Evolutionary conservation across 805 yeast genomes (phyloP).

Genomic region (Saturnispora sanitii): DNA sequence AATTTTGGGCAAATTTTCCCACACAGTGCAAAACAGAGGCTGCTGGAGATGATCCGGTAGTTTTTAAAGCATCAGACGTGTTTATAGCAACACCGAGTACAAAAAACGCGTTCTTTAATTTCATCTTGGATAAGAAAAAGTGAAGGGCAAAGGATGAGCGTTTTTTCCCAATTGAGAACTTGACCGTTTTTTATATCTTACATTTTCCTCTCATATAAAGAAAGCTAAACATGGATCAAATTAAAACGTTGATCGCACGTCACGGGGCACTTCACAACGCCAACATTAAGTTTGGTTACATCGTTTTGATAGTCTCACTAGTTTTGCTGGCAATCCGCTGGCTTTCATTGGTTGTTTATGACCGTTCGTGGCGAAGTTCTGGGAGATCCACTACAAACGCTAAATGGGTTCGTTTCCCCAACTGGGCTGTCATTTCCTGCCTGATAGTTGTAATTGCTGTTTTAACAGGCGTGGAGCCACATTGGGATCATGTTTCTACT

Average conservation of each 20-base stretch:
- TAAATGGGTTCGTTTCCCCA: not conserved
- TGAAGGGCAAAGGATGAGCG: not conserved
- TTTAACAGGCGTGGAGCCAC: slow-evolving; percentile 26
- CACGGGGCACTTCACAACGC: slow-evolving; percentile 47
- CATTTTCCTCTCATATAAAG: not conserved
- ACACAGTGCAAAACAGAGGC: slow-evolving; percentile 22
- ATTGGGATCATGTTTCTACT: slow-evolving; percentile 26
- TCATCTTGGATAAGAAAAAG: not conserved
- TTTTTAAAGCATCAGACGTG: not conserved
- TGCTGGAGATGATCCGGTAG: slow-evolving; percentile 12
- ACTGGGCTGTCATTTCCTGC: slow-evolving; percentile 1
- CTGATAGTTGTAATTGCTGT: not conserved
- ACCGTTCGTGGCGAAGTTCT: slow-evolving; percentile 29
- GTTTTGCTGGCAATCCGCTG: slow-evolving; percentile 24
- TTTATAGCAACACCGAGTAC: too few relatives aligned
- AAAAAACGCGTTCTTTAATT: too few relatives aligned
- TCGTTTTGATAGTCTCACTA: slow-evolving; percentile 33
- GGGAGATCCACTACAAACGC: slow-evolving; percentile 29
- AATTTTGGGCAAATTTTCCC: slow-evolving; percentile 11
- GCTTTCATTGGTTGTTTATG: slow-evolving; percentile 14
- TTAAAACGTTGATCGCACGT: slow-evolving; percentile 22
- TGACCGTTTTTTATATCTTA: not conserved
- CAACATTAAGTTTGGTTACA: slow-evolving; percentile 53
- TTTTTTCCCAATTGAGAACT: not conserved
- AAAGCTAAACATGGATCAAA: not conserved